Conservation (phyloP, 2,329 filamentous ascomycete species). For the Exophiala sp. region DNA sequence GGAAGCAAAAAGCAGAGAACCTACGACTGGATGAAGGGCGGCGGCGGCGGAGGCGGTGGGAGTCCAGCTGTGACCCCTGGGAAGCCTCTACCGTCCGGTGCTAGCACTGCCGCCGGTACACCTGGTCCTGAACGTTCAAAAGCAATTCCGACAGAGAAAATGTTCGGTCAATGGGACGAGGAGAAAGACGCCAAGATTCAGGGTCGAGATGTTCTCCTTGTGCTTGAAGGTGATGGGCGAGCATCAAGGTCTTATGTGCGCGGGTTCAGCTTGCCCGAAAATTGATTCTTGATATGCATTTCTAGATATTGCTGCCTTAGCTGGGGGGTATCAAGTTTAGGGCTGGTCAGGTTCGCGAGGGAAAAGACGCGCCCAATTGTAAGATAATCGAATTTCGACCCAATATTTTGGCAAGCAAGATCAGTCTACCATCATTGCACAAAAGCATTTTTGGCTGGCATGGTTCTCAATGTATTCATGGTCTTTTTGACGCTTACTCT, state of each 20-base stretch:
- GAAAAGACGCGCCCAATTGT: slow-evolving; percentile 9
- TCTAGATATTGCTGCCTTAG: slow-evolving; percentile 14
- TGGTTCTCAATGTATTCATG: background rate
- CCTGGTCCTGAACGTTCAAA: slow-evolving; percentile 19
- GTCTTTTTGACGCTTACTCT: background rate
- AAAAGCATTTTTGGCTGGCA: no score
- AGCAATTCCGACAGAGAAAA: slow-evolving; percentile 46
- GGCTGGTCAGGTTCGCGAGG: background rate
- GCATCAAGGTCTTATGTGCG: slow-evolving; percentile 42
- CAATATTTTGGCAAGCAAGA: background rate
- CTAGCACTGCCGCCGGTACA: slow-evolving; percentile 19
- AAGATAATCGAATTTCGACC: slow-evolving; percentile 9
- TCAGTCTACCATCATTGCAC: no score
- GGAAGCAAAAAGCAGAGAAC: slow-evolving; percentile 42
- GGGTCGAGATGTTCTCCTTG: slow-evolving; percentile 74
- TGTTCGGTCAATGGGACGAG: slow-evolving; percentile 73
- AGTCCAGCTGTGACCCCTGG: slow-evolving; percentile 30
- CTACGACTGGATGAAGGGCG: slow-evolving; percentile 46
- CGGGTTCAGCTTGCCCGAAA: slow-evolving; percentile 33
- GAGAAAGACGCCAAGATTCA: slow-evolving; percentile 76
- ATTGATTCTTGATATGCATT: slow-evolving; percentile 23
- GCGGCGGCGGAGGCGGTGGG: slow-evolving; percentile 33
- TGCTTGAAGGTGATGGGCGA: slow-evolving; percentile 72
- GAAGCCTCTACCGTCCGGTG: slow-evolving; percentile 8
- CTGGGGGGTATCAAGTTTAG: background rate